A percentile compares a stretch with the other conserved stretches of the same genome.
Conservation (phyloP, 768 basidiomycete genomes). For the Hortiboletus campestris region DNA sequence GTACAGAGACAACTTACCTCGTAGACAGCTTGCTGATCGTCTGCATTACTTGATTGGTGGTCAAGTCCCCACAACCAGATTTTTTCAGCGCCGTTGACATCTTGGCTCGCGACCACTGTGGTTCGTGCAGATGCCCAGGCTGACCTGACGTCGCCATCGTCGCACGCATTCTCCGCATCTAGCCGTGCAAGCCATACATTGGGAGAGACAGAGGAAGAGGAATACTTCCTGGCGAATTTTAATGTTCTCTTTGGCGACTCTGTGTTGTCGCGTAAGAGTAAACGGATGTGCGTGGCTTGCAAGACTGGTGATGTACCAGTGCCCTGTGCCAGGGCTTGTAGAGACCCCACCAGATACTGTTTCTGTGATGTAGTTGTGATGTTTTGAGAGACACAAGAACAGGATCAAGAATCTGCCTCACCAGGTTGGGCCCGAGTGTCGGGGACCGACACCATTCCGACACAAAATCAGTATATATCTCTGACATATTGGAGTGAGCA, state of each 20-base stretch:
- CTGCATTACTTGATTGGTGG: slow-evolving; percentile 13
- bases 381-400: background rate
- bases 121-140: slow-evolving; percentile 48
- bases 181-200: slow-evolving; percentile 55
- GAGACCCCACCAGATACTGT: slow-evolving; percentile 49
- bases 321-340: slow-evolving; percentile 36
- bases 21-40: slow-evolving; percentile 25
- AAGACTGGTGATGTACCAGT: slow-evolving; percentile 26
- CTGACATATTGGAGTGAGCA: slow-evolving; percentile 30
- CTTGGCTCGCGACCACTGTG: slow-evolving; percentile 25
- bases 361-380: slow-evolving; percentile 38
- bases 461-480: slow-evolving; percentile 45
- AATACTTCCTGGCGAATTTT: slow-evolving; percentile 46
- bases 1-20: slow-evolving; percentile 30
- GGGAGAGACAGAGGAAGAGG: slow-evolving; percentile 37
- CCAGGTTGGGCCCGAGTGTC: slow-evolving; percentile 31
- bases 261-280: slow-evolving; percentile 28
- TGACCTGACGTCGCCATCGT: slow-evolving; percentile 24
- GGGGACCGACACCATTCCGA: slow-evolving; percentile 44
- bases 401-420: slow-evolving; percentile 15
- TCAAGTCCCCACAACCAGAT: slow-evolving; percentile 60
- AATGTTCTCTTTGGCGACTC: slow-evolving; percentile 38
- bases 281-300: slow-evolving; percentile 36
- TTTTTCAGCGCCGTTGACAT: slow-evolving; percentile 29
- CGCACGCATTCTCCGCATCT: slow-evolving; percentile 38